phyloP scores from a whole-genome alignment of 2,329 filamentous ascomycete species.

The Fusarium ramigenum region DNA sequence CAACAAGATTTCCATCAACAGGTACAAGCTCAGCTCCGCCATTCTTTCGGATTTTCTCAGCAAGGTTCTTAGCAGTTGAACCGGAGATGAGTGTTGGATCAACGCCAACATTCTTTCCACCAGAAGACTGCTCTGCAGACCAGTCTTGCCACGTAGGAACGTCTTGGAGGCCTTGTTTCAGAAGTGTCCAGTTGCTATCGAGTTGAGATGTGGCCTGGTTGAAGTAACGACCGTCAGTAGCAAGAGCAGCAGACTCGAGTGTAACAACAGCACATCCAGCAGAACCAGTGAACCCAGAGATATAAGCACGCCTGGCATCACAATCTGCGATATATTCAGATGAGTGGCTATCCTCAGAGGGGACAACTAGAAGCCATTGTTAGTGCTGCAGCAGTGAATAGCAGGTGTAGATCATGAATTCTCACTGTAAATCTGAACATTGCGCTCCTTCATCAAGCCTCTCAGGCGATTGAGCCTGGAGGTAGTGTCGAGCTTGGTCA shows the following conservation, averaged over 20 bases:
- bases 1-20: slow-evolving; percentile 85
- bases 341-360: slow-evolving; percentile 96
- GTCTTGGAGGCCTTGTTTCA: slow-evolving; percentile 93
- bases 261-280: slow-evolving; percentile 93
- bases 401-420: slow-evolving; percentile 1
- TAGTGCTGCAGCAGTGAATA: background rate
- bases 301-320: slow-evolving; percentile 89
- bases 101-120: slow-evolving; percentile 88
- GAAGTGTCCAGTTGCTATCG: slow-evolving; percentile 87
- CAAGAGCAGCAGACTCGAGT: slow-evolving; percentile 84
- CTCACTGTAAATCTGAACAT: slow-evolving; percentile 92
- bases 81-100: slow-evolving; percentile 88
- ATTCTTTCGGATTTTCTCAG: slow-evolving; percentile 86
- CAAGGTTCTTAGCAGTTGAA: slow-evolving; percentile 71
- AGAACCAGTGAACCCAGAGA: slow-evolving; percentile 94
- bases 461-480: slow-evolving; percentile 80
- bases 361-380: slow-evolving; percentile 72
- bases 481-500: slow-evolving; percentile 73
- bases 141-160: slow-evolving; percentile 98
- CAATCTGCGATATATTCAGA: slow-evolving; percentile 99
- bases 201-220: slow-evolving; percentile 94
- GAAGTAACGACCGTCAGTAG: slow-evolving; percentile 97
- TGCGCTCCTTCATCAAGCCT: slow-evolving; percentile 85
- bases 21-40: slow-evolving; percentile 81
- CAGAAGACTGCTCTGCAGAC: slow-evolving; percentile 85